These are phyloP conservation scores for Bryum argenteum DNA, from an alignment of 225 moss, liverwort and hornwort genomes.

Conservation along the genomic window DNA sequence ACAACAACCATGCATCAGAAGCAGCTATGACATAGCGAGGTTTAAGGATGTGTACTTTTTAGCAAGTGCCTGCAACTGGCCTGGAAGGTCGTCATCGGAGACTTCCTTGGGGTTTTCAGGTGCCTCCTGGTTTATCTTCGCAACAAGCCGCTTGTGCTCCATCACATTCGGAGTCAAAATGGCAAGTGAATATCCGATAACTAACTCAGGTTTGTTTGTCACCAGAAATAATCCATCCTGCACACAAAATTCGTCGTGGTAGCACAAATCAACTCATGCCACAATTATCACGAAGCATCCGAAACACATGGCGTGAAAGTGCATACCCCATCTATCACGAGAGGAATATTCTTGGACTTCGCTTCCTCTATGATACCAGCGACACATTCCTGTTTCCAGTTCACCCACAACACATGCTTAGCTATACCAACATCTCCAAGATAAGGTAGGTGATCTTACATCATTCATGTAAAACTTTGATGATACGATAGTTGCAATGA, in stretches of 20 bases:
- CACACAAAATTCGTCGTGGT: constrained; percentile 25
- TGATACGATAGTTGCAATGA: constrained; percentile 8
- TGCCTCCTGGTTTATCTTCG: constrained; percentile 57
- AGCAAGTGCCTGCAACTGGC: constrained; percentile 81
- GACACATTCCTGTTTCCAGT: constrained; percentile 69
- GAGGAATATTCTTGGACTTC: constrained; percentile 72
- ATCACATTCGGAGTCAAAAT: constrained; percentile 84
- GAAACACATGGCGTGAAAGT: constrained; percentile 18
- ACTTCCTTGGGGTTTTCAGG: constrained; percentile 42
- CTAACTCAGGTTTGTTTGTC: constrained; percentile 74
- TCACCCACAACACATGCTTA: constrained; percentile 24
- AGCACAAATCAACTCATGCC: constrained; percentile 2
- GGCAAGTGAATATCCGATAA: constrained; percentile 78
- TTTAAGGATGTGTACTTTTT: constrained; percentile 51
- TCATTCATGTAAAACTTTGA: neutral
- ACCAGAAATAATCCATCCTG: constrained; percentile 94
- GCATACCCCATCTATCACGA: constrained; percentile 90
- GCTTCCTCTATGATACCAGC: constrained; percentile 74
- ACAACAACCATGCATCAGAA: neutral
- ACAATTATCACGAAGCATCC: constrained; percentile 14
- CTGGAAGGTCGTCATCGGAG: constrained; percentile 60
- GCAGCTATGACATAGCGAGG: neutral
- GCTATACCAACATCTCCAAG: neutral
- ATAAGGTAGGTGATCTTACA: neutral
- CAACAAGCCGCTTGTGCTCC: constrained; percentile 88